Evolutionary conservation across 2,329 filamentous ascomycete species (phyloP), one percentile per base, ranked within the genome.

Genomic region (Ceratocystis huliohia): DNA sequence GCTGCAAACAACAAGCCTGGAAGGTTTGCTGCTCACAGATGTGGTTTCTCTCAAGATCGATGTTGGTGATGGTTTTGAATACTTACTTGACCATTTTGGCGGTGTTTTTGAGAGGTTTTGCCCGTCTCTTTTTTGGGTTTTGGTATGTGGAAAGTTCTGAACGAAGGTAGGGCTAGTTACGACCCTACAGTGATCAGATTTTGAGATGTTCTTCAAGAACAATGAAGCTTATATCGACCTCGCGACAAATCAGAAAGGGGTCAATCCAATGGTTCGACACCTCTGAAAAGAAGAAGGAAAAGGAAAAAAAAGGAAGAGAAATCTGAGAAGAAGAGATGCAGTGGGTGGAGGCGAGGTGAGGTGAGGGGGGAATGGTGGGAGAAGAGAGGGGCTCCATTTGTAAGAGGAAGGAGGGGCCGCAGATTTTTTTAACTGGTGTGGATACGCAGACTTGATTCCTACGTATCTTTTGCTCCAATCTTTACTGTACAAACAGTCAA

Each of bases 11-110:
- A 13, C 37, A 41, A 41, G 37, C 37, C 37, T 13, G 37, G 13
- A 41, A 41, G 25, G 28, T 46, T 33, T 63, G 15, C 15, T n/a
- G 10, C 17, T 28, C 10, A 2, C 17, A 17, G 5, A 45, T 13
- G 10, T 8, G 17, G 20, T 10, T 48, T 15, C 10, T 41, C 22
- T 25, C 13, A 33, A 62, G 30, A 30, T 41, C 10, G 37, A 13
- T 65, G 15, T 8, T 44, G 45, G 28, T 53, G 46, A 48, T 20
- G 56, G 48, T 48, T 13, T 41, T 22, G 66, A 64, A 59, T 66
- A 93, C 92, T 88, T 88, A 96, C 92, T 97, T 96, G 80, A 99
- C 94, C 94, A 99, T 99, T 79, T 91, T 96, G 88, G 82, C 91
- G 89, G 91, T 89, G 78, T 85, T 88, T 78, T 77, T 77, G 73